Base-by-base conservation (phyloP, 768 basidiomycete species). In the Arthromyces matolae region DNA sequence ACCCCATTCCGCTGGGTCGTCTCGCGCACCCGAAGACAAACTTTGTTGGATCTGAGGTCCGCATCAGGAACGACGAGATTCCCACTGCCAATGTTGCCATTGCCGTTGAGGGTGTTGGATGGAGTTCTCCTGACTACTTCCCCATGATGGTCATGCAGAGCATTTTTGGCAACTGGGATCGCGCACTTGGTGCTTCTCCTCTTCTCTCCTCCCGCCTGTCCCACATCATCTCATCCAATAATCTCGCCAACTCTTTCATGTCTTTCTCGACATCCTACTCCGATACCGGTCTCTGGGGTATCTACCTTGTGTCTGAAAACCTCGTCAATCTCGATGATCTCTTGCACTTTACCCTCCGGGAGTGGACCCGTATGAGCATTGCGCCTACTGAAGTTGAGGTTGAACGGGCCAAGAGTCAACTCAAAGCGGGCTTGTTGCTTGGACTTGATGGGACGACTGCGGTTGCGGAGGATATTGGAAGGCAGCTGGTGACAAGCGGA, bases 121-220 rank as follows among this genome's bases (percentile, higher is more conserved):
- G 95, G 94, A 90, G 86, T 59, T 93, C 89, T 8, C 93, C 95
- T 23, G 96, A 99, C 71, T 98, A 98, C 78, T 98, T 91, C 84
- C 92, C 94, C 52, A 95, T 99, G 94, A 84, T 97, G 73, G 93
- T 92, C 64, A 90, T 96, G 86, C 91, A 95, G 68, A 84, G 83
- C 60, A 91, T 98, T 71, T 87, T 98, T 71, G 96, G 96, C 54
- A 99, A 98, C 81, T 99, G 96, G 96, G 95, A 99, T 66, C 84
- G 96, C 58, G 89, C 88, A 38, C 83, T 98, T 59, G 96, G 95
- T 58, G 83, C 92, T 39, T 86, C 91, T 3, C 79, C 91, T 19
- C 77, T 96, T 45, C 83, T 95, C 54, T 93, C 90, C 51, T 96
- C 93, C 42, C 83, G 87, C 42, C 84, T 99, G 45, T 89, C 89